Evolutionary conservation across 2,329 filamentous ascomycete species (phyloP).

Genomic region (Coniochaeta prunicola): DNA sequence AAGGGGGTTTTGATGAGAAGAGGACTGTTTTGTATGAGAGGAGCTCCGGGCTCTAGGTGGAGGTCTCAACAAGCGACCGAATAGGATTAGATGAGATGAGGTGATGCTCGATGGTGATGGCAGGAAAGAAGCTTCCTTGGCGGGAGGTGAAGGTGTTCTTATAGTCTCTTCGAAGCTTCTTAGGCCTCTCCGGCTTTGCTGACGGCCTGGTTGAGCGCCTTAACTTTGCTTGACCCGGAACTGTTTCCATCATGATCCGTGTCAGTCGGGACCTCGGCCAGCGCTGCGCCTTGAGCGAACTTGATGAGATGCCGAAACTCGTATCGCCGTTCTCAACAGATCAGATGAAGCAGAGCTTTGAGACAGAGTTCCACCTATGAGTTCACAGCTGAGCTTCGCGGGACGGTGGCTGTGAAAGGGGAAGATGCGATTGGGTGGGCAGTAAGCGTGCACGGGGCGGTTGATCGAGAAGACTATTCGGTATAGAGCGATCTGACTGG

Average conservation of each 20-base stretch:
- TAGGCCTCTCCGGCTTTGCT: not conserved
- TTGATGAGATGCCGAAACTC: not conserved
- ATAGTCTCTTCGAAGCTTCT: not conserved
- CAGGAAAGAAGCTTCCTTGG: not conserved
- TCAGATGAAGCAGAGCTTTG: constrained; percentile 14
- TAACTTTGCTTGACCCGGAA: not conserved
- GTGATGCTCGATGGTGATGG: not conserved
- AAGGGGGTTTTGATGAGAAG: not conserved
- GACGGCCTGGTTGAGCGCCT: constrained; percentile 2
- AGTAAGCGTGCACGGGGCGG: not conserved
- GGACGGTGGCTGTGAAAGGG: not conserved
- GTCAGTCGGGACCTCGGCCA: not conserved
- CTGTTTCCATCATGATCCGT: not conserved
- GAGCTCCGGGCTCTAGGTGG: constrained; percentile 4
- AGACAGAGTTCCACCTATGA: constrained; percentile 2
- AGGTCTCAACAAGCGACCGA: too few species aligned
- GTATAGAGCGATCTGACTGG: not conserved
- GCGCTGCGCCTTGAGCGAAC: not conserved
- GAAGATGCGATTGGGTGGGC: constrained; percentile 2
- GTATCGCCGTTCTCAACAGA: constrained; percentile 5
- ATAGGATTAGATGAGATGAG: not conserved
- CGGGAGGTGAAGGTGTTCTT: not conserved
- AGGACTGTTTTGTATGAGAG: not conserved
- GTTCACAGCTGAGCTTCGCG: not conserved
- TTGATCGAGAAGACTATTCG: not conserved